phyloP scores from a whole-genome alignment of 83 land plant species.

The Picea mariana region DNA sequence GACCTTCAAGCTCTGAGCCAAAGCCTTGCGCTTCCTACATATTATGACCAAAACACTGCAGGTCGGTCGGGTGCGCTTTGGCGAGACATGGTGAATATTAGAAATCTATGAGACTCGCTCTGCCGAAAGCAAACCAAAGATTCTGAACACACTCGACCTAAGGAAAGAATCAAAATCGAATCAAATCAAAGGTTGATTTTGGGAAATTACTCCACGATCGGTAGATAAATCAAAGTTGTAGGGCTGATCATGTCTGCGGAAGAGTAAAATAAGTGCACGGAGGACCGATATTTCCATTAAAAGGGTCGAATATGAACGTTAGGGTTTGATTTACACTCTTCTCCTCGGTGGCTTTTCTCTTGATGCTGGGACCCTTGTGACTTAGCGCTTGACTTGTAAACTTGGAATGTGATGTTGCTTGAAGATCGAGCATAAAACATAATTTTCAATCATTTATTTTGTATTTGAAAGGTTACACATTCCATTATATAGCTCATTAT shows the following conservation, averaged over 20 bases:
- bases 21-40: slow-evolving; percentile 1
- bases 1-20: neutral
- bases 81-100: slow-evolving; percentile 1
- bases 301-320: slow-evolving; percentile 3
- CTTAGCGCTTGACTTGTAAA: no score
- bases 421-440: no score
- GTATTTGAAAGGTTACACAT: no score
- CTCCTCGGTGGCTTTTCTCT: no score
- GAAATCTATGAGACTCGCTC: neutral
- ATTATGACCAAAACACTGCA: slow-evolving; percentile 14
- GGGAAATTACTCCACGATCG: slow-evolving; percentile 1
- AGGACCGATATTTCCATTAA: neutral
- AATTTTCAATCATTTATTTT: no score
- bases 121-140: neutral
- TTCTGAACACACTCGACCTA: neutral
- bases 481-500: no score
- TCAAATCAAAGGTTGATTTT: neutral
- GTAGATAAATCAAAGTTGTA: neutral
- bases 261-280: neutral
- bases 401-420: no score
- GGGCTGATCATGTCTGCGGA: neutral
- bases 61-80: slow-evolving; percentile 8
- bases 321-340: slow-evolving; percentile 22
- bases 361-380: no score
- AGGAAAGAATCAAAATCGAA: neutral